These are phyloP conservation scores for Cornus suecica DNA, from an alignment of 148 eudicot species.

Conservation along the genomic window DNA sequence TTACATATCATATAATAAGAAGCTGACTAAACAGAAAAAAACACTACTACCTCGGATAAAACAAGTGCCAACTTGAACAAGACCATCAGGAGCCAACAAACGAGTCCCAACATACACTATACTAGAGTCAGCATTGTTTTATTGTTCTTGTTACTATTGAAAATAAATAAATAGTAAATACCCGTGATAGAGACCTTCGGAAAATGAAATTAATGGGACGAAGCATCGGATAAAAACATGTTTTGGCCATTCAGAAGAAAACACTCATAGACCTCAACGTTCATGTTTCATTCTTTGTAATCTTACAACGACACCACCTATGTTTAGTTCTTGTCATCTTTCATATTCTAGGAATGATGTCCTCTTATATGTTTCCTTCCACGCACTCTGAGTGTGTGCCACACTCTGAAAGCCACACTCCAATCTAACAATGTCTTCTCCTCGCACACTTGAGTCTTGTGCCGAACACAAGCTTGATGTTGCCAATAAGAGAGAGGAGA, in stretches of 20 bases:
- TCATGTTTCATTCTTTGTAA: background rate
- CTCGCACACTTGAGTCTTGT: slow-evolving; percentile 18
- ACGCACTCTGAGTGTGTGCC: slow-evolving; percentile 14
- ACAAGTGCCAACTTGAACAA: background rate
- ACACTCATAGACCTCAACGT: slow-evolving; percentile 5
- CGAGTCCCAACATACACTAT: background rate
- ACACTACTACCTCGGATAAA: background rate
- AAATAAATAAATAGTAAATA: background rate
- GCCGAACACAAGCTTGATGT: slow-evolving; percentile 19
- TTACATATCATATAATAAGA: too few species aligned
- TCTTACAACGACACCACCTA: slow-evolving; percentile 14
- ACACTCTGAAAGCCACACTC: slow-evolving; percentile 19
- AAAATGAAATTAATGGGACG: background rate
- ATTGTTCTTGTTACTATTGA: too few species aligned
- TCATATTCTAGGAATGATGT: background rate
- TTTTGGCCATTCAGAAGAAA: background rate
- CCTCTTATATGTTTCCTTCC: background rate
- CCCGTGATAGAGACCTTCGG: background rate
- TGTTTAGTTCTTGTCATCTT: background rate
- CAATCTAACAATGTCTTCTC: background rate
- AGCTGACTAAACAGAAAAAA: background rate
- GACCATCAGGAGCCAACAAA: background rate
- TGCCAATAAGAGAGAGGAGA: background rate
- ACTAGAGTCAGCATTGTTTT: background rate
- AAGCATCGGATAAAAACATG: background rate